Evolutionary conservation across 129 eudicot species (phyloP).

Genomic region (Saussurea involucrata): DNA sequence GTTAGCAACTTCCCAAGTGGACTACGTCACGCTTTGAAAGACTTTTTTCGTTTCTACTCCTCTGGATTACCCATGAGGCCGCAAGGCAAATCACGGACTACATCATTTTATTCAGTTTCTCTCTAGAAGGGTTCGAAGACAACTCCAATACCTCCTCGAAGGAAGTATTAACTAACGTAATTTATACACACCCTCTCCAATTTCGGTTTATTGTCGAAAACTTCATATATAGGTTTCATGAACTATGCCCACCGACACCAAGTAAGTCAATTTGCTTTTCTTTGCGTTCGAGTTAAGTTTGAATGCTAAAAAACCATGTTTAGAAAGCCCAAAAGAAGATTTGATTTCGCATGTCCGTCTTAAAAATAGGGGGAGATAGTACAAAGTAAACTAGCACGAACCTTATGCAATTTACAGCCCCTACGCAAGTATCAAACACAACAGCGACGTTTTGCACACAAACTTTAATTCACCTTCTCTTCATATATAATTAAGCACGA

Average conservation of each 20-base stretch:
- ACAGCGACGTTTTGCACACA: not conserved
- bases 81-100: no score
- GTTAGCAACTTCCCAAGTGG: no score
- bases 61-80: no score
- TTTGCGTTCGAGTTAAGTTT: not conserved
- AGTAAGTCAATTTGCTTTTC: not conserved
- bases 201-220: not conserved
- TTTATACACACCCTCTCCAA: not conserved
- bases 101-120: no score
- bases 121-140: no score
- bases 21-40: no score
- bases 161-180: not conserved
- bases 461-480: not conserved
- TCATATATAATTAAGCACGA: not conserved
- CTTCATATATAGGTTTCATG: not conserved
- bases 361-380: not conserved
- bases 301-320: no score
- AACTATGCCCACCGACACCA: not conserved
- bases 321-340: not conserved
- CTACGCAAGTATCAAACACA: not conserved
- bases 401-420: not conserved
- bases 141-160: no score
- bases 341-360: not conserved
- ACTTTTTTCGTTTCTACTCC: no score
- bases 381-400: not conserved